Conservation (phyloP, 805 yeast species). For the Scheffersomyces ergatensis region DNA sequence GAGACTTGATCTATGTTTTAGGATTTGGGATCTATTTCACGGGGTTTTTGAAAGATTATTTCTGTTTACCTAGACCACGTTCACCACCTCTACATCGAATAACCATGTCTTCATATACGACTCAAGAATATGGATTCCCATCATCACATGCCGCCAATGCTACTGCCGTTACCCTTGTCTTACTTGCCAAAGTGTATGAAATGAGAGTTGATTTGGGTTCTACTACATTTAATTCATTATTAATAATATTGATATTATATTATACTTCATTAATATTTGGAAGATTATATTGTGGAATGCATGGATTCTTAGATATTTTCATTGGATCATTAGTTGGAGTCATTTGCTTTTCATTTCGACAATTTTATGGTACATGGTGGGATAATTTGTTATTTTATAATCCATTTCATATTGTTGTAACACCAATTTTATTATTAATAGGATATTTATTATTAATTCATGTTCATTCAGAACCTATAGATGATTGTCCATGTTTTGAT, state of each 20-base stretch:
- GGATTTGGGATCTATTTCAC: constrained; percentile 71
- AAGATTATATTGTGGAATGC: constrained; percentile 95
- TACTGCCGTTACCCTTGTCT: constrained; percentile 67
- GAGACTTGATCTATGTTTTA: constrained; percentile 59
- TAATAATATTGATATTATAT: constrained; percentile 39
- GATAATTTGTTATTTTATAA: constrained; percentile 41
- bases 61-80: constrained; percentile 88
- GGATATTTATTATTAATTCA: constrained; percentile 54
- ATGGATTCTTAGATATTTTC: constrained; percentile 77
- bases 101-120: constrained; percentile 86
- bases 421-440: constrained; percentile 34
- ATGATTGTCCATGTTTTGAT: constrained; percentile 94
- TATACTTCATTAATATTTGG: constrained; percentile 70
- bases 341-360: constrained; percentile 48
- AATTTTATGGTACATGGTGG: constrained; percentile 36
- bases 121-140: constrained; percentile 94
- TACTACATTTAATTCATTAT: constrained; percentile 12
- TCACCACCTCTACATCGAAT: constrained; percentile 90
- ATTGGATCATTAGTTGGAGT: constrained; percentile 68
- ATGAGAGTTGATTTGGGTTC: constrained; percentile 8
- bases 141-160: constrained; percentile 95
- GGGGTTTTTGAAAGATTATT: constrained; percentile 77
- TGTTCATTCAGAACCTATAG: constrained; percentile 80
- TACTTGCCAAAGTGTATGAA: constrained; percentile 12
- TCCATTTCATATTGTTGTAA: constrained; percentile 19